These are phyloP conservation scores for Entomortierella beljakovae DNA, from an alignment of 192 early-diverging fungal species.

Conservation along the genomic window DNA sequence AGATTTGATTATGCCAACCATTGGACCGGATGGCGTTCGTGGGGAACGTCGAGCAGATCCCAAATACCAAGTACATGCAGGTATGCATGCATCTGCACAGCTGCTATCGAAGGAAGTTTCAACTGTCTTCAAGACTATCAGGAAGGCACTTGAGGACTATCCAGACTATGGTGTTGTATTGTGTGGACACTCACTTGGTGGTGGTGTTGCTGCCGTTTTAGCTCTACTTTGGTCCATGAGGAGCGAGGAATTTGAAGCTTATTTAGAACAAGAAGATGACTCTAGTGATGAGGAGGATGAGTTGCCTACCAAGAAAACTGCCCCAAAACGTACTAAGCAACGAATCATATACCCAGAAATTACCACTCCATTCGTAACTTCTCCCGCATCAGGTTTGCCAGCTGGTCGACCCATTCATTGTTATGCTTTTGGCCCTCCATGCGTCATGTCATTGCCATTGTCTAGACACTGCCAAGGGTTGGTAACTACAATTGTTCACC, in stretches of 20 bases:
- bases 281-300: conserved; percentile 53
- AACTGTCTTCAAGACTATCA: conserved; percentile 78
- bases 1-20: conserved; percentile 61
- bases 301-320: conserved; percentile 5
- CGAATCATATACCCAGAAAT: conserved; percentile 46
- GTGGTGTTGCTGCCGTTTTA: conserved; percentile 84
- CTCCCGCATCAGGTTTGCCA: conserved; percentile 72
- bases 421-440: conserved; percentile 88
- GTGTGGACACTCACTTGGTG: conserved; percentile 91
- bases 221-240: conserved; percentile 77
- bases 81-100: conserved; percentile 87
- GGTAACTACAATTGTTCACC: conserved; percentile 86
- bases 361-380: conserved; percentile 72
- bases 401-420: conserved; percentile 82
- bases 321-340: conserved; percentile 2
- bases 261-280: conserved; percentile 41
- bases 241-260: conserved; percentile 60
- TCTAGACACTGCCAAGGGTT: conserved; percentile 77
- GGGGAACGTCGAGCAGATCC: conserved; percentile 15
- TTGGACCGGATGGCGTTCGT: conserved; percentile 20
- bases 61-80: conserved; percentile 76
- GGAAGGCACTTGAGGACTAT: conserved; percentile 73
- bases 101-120: conserved; percentile 74
- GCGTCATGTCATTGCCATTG: conserved; percentile 75
- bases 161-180: conserved; percentile 86